These are phyloP conservation scores for Dalechampia spathulata DNA, from an alignment of 441 rosid species.

Conservation along the genomic window DNA sequence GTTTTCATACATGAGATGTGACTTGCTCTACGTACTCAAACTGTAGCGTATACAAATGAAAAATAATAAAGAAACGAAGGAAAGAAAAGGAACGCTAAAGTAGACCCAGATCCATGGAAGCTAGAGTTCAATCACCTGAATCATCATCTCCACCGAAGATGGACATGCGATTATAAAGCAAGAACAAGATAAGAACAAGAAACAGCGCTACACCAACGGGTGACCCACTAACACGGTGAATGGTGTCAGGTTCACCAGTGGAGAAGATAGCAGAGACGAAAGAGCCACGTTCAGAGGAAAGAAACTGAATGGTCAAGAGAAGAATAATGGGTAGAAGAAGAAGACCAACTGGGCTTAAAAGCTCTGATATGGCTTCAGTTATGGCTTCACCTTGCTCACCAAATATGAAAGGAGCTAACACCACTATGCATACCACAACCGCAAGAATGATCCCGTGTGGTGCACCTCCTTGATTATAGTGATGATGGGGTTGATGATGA, in stretches of 20 bases:
- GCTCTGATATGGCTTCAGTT: constrained; percentile 70
- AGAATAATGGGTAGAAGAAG: constrained; percentile 67
- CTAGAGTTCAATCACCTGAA: constrained; percentile 39
- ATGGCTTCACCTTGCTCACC: constrained; percentile 84
- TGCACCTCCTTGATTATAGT: constrained; percentile 32
- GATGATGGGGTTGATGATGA: constrained; percentile 1
- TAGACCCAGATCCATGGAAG: constrained; percentile 11
- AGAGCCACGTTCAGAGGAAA: constrained; percentile 81
- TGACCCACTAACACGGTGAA: constrained; percentile 81
- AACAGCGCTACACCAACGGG: constrained; percentile 80
- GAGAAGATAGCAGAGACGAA: constrained; percentile 52
- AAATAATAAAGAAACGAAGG: neutral
- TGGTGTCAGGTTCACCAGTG: constrained; percentile 68
- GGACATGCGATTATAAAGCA: constrained; percentile 66
- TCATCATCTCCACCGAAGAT: constrained; percentile 76
- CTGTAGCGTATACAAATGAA: neutral
- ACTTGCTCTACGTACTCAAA: neutral
- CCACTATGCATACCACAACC: constrained; percentile 55
- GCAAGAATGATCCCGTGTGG: constrained; percentile 82
- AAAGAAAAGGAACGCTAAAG: neutral
- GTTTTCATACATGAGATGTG: too few species aligned
- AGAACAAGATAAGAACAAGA: constrained; percentile 49
- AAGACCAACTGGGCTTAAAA: constrained; percentile 77
- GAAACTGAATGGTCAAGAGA: constrained; percentile 76
- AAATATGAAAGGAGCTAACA: constrained; percentile 63